phyloP scores from a whole-genome alignment of 1,284 basidiomycete species.

The Austropuccinia psidii region DNA sequence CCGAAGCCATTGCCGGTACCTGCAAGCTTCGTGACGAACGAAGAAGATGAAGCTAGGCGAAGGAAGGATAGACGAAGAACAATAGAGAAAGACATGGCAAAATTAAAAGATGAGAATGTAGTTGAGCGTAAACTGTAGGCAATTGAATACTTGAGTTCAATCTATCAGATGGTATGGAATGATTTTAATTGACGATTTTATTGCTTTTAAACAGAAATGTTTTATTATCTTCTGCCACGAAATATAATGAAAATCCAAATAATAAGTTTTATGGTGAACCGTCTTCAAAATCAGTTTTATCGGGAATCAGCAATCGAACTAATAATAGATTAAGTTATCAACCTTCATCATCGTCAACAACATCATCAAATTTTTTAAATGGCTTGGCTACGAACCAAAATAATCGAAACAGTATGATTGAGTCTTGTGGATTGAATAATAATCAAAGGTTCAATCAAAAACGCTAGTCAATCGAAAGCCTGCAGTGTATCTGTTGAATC shows the following conservation, averaged over 20 bases:
- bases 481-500: too few species aligned
- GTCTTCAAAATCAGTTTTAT: not conserved
- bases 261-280: too few species aligned
- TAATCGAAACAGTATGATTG: too few species aligned
- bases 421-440: too few species aligned
- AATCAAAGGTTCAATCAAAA: too few species aligned
- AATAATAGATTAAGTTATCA: not conserved
- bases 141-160: too few species aligned
- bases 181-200: too few species aligned
- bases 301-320: not conserved
- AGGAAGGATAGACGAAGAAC: conserved; percentile 23
- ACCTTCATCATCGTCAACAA: not conserved
- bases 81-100: conserved; percentile 36
- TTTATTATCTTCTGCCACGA: not conserved
- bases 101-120: conserved; percentile 32
- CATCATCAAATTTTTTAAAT: too few species aligned
- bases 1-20: conserved; percentile 34
- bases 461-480: too few species aligned
- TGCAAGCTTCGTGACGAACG: conserved; percentile 21
- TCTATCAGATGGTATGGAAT: too few species aligned
- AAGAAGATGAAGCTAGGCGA: conserved; percentile 22
- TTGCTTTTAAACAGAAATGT: not conserved
- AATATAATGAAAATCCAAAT: not conserved
- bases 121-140: conserved; percentile 36
- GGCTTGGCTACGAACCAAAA: too few species aligned